Conservation (phyloP, 2,329 filamentous ascomycete genomes). For the Cytospora mali region DNA sequence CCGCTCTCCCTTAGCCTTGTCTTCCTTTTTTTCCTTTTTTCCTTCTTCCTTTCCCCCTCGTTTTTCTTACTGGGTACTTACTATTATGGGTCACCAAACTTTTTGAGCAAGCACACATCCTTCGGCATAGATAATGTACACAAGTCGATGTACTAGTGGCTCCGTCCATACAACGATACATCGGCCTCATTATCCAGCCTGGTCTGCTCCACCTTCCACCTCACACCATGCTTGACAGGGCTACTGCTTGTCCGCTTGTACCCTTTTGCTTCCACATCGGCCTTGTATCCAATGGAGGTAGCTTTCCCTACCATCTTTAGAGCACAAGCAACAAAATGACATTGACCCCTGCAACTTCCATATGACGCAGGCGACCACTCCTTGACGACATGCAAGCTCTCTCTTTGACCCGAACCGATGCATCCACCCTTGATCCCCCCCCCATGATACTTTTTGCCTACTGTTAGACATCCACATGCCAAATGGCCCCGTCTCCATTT, state of each 20-base stretch:
- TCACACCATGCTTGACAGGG: constrained; percentile 20
- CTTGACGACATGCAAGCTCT: constrained; percentile 36
- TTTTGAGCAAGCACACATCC: background rate
- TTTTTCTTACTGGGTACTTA: background rate
- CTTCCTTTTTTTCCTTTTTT: background rate
- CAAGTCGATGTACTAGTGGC: constrained; percentile 13
- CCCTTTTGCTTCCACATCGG: constrained; percentile 16
- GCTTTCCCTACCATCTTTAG: constrained; percentile 21
- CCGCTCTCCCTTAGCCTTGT: background rate
- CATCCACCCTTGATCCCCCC: constrained; percentile 31
- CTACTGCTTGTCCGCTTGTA: constrained; percentile 20
- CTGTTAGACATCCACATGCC: constrained; percentile 36
- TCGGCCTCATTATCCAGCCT: constrained; percentile 13
- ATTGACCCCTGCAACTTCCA: constrained; percentile 29
- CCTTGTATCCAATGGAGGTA: constrained; percentile 22
- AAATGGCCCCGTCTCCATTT: constrained; percentile 37
- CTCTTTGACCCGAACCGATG: constrained; percentile 36
- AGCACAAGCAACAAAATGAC: constrained; percentile 21
- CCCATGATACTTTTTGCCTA: constrained; percentile 25
- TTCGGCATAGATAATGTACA: constrained; percentile 9
- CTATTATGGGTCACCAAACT: constrained; percentile 2
- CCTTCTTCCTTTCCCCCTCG: background rate
- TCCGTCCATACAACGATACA: constrained; percentile 14
- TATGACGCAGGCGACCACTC: constrained; percentile 39
- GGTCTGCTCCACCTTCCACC: constrained; percentile 20